Conservation (phyloP, 2,329 filamentous ascomycete genomes). For the Colletotrichum falcatum region DNA sequence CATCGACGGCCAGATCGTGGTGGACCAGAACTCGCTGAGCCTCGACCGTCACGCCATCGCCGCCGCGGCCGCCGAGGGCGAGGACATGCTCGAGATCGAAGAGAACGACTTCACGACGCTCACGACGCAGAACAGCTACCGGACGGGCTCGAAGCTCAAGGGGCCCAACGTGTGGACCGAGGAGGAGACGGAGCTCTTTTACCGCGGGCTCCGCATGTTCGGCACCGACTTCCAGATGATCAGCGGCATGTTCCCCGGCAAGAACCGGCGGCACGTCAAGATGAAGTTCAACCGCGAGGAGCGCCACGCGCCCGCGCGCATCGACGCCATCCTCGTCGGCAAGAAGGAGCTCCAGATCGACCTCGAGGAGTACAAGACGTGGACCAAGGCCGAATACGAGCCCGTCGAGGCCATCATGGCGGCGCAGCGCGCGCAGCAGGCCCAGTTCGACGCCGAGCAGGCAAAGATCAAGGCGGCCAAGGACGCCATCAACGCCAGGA, state of each 20-base stretch:
- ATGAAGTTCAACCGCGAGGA: slow-evolving; percentile 87
- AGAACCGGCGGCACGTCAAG: slow-evolving; percentile 80
- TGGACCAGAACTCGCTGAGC: slow-evolving; percentile 75
- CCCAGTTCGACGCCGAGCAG: slow-evolving; percentile 59
- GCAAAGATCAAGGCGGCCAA: slow-evolving; percentile 59
- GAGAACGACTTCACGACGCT: slow-evolving; percentile 83
- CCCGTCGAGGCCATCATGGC: slow-evolving; percentile 67
- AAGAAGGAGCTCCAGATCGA: slow-evolving; percentile 69
- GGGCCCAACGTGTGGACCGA: slow-evolving; percentile 77
- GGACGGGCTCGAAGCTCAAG: slow-evolving; percentile 69
- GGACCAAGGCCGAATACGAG: slow-evolving; percentile 63
- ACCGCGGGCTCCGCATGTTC: slow-evolving; percentile 79
- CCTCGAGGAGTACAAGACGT: slow-evolving; percentile 70
- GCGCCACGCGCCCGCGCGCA: slow-evolving; percentile 69
- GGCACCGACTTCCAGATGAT: slow-evolving; percentile 89
- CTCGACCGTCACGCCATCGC: slow-evolving; percentile 77
- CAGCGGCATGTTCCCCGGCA: slow-evolving; percentile 77
- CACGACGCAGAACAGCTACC: slow-evolving; percentile 76
- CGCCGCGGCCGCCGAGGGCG: slow-evolving; percentile 59
- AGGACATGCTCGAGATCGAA: slow-evolving; percentile 73
- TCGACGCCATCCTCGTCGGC: slow-evolving; percentile 73
- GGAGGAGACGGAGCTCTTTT: slow-evolving; percentile 81
- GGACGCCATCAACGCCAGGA: slow-evolving; percentile 60
- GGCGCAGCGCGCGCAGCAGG: slow-evolving; percentile 62
- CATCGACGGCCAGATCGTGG: slow-evolving; percentile 78